Conservation (phyloP, 2,329 filamentous ascomycete genomes). For the Aspergillus clavatus region DNA sequence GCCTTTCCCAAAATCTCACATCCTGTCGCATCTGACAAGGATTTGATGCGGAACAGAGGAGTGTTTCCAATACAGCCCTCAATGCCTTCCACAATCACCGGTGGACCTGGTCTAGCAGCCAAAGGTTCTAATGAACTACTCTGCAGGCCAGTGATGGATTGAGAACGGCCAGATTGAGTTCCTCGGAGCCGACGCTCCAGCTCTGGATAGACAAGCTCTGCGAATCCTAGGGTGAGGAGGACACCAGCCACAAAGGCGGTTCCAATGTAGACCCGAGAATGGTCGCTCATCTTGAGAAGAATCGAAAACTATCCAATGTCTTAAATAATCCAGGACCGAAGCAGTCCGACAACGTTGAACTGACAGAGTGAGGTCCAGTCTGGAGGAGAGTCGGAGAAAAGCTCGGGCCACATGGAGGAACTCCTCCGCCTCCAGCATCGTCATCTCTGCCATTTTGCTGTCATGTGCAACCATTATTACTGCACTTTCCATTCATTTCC, state of each 20-base stretch:
- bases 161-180: conserved; percentile 32
- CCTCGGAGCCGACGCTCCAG: conserved; percentile 58
- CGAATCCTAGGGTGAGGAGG: conserved; percentile 69
- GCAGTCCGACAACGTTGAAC: conserved; percentile 3
- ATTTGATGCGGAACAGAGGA: conserved; percentile 78
- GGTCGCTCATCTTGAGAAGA: conserved; percentile 27
- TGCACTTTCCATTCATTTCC: conserved; percentile 5
- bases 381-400: conserved; percentile 20
- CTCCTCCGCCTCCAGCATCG: conserved; percentile 12
- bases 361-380: background rate
- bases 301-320: too few relatives aligned
- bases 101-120: conserved; percentile 30
- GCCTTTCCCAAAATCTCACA: conserved; percentile 90
- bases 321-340: background rate
- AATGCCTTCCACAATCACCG: conserved; percentile 67
- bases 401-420: conserved; percentile 34
- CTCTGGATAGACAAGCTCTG: conserved; percentile 72
- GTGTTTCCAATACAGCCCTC: conserved; percentile 93
- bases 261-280: conserved; percentile 52
- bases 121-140: conserved; percentile 12
- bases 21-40: conserved; percentile 78
- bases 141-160: conserved; percentile 8
- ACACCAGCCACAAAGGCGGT: conserved; percentile 74
- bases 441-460: conserved; percentile 15
- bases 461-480: too few relatives aligned